Base-by-base conservation (phyloP, 2,329 filamentous ascomycete genomes). In the Paraconiothyrium sp. region DNA sequence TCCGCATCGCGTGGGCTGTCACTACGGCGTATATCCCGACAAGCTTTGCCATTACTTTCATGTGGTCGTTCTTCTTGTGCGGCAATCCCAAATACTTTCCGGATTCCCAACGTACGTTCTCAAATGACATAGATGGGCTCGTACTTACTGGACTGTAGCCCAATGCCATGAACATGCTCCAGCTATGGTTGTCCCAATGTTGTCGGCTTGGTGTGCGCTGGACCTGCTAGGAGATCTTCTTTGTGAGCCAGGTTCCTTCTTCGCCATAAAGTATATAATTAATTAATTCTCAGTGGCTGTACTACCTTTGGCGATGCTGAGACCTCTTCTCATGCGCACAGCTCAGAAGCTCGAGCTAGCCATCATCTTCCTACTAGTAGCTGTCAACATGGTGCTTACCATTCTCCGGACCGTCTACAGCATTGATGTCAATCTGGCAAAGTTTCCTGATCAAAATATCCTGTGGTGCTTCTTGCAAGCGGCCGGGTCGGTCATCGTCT, bases 401-500 rank as follows among this genome's bases (percentile, higher is more conserved):
- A 47, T 57, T 22, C 54, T 61, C 22, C 59, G 54, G 4, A 61
- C 54, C n/a, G 58, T 66, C n/a, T 63, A 59, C 49, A 58, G 54
- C 9, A 24, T 56, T 14, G 27, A 35, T 16, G 22, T 46, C 9
- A 35, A 46, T 16, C 55, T 57, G 5, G 11, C 48, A 32, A 49
- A 34, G 22, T 54, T 48, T 34, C 49, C 41, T 1, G 58, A 59
- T 34, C 41, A 43, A 39, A 57, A 62, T n/a, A 20, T 51, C n/a
- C 16, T 67, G 7, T 65, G 64, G 64, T 22, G 20, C 11, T 46
- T 65, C 16, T 43, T 63, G 14, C 57, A 65, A 16, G 46, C 62
- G 4, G 61, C 50, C 5, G 61, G 61, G 35, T 50, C 58, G 4
- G 62, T 67, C 39, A 65, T 62, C 11, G 59, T 67, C 10, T 65